Evolutionary conservation across 495 filamentous ascomycete species (phyloP).

Genomic region (Xylaria longipes): DNA sequence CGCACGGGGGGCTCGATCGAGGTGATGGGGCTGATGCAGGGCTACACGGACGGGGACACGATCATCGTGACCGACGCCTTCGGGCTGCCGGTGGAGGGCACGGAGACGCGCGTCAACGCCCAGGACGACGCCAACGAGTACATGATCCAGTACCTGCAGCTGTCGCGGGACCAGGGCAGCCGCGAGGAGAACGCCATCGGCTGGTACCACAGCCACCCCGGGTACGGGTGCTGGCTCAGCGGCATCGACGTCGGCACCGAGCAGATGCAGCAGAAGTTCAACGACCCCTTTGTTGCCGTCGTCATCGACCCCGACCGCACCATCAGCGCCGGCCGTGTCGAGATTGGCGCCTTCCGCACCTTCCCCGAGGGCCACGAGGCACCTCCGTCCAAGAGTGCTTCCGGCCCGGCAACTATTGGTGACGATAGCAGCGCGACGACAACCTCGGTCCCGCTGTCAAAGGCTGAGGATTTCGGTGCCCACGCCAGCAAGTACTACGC

Average conservation of each 20-base stretch:
- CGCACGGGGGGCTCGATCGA: slow-evolving; percentile 90
- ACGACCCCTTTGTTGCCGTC: slow-evolving; percentile 92
- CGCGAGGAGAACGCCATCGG: slow-evolving; percentile 92
- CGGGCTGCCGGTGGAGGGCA: slow-evolving; percentile 93
- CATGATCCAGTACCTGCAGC: slow-evolving; percentile 82
- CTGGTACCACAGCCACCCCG: slow-evolving; percentile 98
- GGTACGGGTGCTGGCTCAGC: slow-evolving; percentile 97
- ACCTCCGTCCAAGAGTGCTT: neutral
- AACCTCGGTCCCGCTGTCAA: slow-evolving; percentile 78
- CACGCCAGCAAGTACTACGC: slow-evolving; percentile 88
- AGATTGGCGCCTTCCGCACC: slow-evolving; percentile 96
- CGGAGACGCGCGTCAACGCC: slow-evolving; percentile 96
- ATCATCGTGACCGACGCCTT: slow-evolving; percentile 96
- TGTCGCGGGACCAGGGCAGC: slow-evolving; percentile 70
- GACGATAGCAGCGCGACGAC: slow-evolving; percentile 38
- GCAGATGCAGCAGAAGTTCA: slow-evolving; percentile 76
- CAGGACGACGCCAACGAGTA: slow-evolving; percentile 96
- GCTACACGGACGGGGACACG: slow-evolving; percentile 81
- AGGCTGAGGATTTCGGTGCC: slow-evolving; percentile 96
- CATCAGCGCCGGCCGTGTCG: slow-evolving; percentile 91
- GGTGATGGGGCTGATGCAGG: slow-evolving; percentile 99
- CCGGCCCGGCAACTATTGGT: neutral
- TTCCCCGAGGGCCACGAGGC: slow-evolving; percentile 77
- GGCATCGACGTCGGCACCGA: slow-evolving; percentile 96
- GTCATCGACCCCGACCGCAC: slow-evolving; percentile 98